phyloP scores from a whole-genome alignment of 2,329 filamentous ascomycete species.

The Zymoseptoria brevis region DNA sequence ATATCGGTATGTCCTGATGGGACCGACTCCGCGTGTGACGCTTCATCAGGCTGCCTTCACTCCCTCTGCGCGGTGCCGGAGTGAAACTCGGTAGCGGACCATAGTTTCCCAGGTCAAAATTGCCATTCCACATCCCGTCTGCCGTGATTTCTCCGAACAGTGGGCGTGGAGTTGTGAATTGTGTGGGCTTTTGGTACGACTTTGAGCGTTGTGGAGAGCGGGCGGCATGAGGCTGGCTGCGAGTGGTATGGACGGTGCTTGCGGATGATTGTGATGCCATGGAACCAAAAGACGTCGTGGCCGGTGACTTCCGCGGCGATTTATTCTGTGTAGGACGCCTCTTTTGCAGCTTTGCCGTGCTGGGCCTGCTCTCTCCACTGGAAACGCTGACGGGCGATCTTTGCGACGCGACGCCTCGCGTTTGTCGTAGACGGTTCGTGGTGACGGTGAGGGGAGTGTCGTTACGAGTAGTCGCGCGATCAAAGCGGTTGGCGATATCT shows the following conservation, averaged over 20 bases:
- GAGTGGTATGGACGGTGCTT: conserved; percentile 14
- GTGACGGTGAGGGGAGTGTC: conserved; percentile 13
- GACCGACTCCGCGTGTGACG: conserved; percentile 48
- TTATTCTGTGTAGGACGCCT: conserved; percentile 18
- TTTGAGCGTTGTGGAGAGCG: conserved; percentile 18
- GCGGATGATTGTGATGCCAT: conserved; percentile 23
- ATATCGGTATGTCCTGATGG: conserved; percentile 32
- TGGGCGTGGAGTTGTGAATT: conserved; percentile 37
- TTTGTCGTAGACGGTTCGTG: conserved; percentile 18
- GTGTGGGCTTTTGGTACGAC: conserved; percentile 13
- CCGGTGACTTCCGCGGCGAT: conserved; percentile 21
- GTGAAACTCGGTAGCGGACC: conserved; percentile 21
- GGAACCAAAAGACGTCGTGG: conserved; percentile 21
- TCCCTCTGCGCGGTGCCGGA: conserved; percentile 48
- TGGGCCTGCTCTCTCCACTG: conserved; percentile 16
- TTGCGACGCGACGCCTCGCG: conserved; percentile 16
- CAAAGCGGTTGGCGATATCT: conserved; percentile 72
- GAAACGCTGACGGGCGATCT: conserved; percentile 21
- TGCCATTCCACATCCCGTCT: conserved; percentile 44
- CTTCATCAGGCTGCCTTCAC: conserved; percentile 59
- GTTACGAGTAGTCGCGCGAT: conserved; percentile 40
- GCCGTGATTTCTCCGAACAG: conserved; percentile 69
- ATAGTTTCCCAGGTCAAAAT: conserved; percentile 25
- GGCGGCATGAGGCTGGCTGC: conserved; percentile 23
- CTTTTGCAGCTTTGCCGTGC: conserved; percentile 24